Conservation (phyloP, 495 filamentous ascomycete genomes). For the Aspergillus kassunensis region DNA sequence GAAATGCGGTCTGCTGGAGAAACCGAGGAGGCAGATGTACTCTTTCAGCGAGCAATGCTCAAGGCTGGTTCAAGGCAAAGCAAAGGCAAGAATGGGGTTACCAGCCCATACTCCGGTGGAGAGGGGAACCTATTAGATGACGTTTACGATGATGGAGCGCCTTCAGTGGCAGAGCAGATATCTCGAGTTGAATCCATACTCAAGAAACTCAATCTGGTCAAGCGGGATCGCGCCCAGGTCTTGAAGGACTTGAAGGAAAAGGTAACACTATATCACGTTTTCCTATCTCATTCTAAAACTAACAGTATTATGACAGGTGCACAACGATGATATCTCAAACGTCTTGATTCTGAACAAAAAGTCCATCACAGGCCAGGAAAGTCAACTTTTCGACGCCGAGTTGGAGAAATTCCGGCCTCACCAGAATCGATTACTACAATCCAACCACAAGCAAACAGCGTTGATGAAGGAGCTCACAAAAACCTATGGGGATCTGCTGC, state of each 20-base stretch:
- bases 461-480: slow-evolving; percentile 93
- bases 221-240: slow-evolving; percentile 83
- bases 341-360: slow-evolving; percentile 97
- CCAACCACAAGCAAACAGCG: slow-evolving; percentile 87
- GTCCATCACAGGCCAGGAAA: slow-evolving; percentile 76
- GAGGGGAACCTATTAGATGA: slow-evolving; percentile 85
- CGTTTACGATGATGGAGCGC: slow-evolving; percentile 75
- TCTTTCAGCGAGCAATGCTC: slow-evolving; percentile 81
- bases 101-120: slow-evolving; percentile 54
- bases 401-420: slow-evolving; percentile 95
- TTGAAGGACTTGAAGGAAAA: slow-evolving; percentile 97
- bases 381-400: slow-evolving; percentile 85
- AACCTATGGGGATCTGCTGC: slow-evolving; percentile 80
- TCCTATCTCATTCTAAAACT: slow-evolving; percentile 1
- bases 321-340: slow-evolving; percentile 94
- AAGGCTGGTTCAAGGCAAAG: slow-evolving; percentile 58
- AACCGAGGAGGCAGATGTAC: slow-evolving; percentile 79
- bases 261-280: slow-evolving; percentile 45
- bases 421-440: slow-evolving; percentile 84
- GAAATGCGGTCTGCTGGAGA: slow-evolving; percentile 92
- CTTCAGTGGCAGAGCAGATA: slow-evolving; percentile 87
- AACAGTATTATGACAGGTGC: slow-evolving; percentile 55
- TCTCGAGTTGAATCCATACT: slow-evolving; percentile 83
- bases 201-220: slow-evolving; percentile 86
- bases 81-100: slow-evolving; percentile 57